Evolutionary conservation across 352 stramenopile genomes (phyloP).

Genomic region (Pythium rhizo-oryzae): DNA sequence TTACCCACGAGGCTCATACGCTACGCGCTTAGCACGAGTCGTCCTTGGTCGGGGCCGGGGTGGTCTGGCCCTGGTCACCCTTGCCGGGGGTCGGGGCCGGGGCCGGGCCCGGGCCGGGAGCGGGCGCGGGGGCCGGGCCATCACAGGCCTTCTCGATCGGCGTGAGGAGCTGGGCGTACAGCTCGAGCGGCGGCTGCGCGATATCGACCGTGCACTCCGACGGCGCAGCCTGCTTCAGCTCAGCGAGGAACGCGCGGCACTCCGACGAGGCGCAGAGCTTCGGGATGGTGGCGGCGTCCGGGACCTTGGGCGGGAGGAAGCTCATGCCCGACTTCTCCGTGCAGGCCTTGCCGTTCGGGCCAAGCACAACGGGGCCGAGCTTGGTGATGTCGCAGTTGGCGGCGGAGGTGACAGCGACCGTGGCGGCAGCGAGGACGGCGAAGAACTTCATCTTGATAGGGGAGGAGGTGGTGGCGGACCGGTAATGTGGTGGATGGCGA

Average conservation of each 20-base stretch:
- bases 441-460: conserved; percentile 11
- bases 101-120: conserved; percentile 4
- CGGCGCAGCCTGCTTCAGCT: conserved; percentile 13
- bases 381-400: conserved; percentile 5
- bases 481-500: conserved; percentile 2
- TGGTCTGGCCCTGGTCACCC: background rate
- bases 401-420: background rate
- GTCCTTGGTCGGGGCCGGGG: conserved; percentile 10
- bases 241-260: conserved; percentile 3
- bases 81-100: background rate
- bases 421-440: background rate
- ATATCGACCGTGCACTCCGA: conserved; percentile 5
- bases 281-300: background rate
- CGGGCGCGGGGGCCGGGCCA: background rate
- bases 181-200: background rate
- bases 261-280: conserved; percentile 15
- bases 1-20: background rate
- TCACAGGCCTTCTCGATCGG: conserved; percentile 6
- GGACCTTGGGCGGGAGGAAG: conserved; percentile 12
- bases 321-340: conserved; percentile 11
- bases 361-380: background rate
- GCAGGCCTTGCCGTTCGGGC: conserved; percentile 8
- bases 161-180: conserved; percentile 13
- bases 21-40: conserved; percentile 14
- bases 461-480: background rate